Evolutionary conservation across 2,329 filamentous ascomycete genomes (phyloP).

Genomic region (Akanthomyces lecanii): DNA sequence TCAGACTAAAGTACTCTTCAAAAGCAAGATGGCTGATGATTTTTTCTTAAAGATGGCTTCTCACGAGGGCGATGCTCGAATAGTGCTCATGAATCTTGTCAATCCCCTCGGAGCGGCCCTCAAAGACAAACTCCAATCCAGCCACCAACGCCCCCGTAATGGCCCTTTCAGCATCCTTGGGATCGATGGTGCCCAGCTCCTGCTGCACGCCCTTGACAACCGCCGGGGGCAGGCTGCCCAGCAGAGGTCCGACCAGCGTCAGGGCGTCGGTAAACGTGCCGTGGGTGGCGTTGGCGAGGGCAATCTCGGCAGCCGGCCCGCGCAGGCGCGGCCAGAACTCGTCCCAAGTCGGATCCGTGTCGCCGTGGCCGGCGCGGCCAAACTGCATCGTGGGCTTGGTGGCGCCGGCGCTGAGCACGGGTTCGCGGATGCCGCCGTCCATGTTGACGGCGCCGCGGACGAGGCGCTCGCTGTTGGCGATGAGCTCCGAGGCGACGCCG

Average conservation of each 20-base stretch:
- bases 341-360: slow-evolving; percentile 22
- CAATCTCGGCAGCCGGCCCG: slow-evolving; percentile 19
- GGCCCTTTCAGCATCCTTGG: not conserved
- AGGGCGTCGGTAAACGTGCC: slow-evolving; percentile 22
- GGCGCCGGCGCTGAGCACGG: slow-evolving; percentile 21
- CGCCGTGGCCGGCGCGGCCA: slow-evolving; percentile 18
- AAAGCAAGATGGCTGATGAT: too few relatives aligned
- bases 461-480: slow-evolving; percentile 27
- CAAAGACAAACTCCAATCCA: slow-evolving; percentile 8
- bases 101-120: not conserved
- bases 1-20: too few relatives aligned
- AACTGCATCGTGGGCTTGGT: slow-evolving; percentile 22
- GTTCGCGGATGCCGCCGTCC: slow-evolving; percentile 31
- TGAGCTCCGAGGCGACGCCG: slow-evolving; percentile 30
- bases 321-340: slow-evolving; percentile 20
- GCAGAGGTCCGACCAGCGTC: slow-evolving; percentile 13
- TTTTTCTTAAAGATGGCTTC: slow-evolving; percentile 2
- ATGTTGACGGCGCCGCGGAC: slow-evolving; percentile 34
- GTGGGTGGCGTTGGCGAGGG: slow-evolving; percentile 21
- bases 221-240: not conserved
- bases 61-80: not conserved
- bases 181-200: not conserved
- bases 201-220: not conserved
- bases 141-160: slow-evolving; percentile 6
- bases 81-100: not conserved